phyloP scores from a whole-genome alignment of 768 basidiomycete species.

The Lentinula raphanica region DNA sequence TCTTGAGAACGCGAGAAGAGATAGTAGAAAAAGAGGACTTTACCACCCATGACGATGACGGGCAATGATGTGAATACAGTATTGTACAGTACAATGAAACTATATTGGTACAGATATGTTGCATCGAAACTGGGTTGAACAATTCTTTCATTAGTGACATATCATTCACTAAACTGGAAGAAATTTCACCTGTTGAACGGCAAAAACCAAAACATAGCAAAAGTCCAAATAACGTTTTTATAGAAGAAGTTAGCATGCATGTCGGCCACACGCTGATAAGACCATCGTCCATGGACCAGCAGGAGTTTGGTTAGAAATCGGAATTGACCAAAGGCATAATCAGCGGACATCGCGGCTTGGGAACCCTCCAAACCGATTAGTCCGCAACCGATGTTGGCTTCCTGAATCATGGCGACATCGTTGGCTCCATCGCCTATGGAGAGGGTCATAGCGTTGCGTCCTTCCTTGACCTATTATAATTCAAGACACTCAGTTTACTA shows the following conservation, averaged over 20 bases:
- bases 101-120: slow-evolving; percentile 92
- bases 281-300: slow-evolving; percentile 95
- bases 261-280: slow-evolving; percentile 91
- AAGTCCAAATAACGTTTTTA: slow-evolving; percentile 95
- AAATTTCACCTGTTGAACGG: slow-evolving; percentile 75
- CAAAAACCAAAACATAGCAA: slow-evolving; percentile 92
- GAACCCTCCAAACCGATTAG: slow-evolving; percentile 92
- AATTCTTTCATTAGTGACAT: slow-evolving; percentile 13
- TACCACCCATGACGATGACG: slow-evolving; percentile 86
- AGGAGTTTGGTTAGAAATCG: slow-evolving; percentile 87
- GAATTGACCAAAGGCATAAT: slow-evolving; percentile 98
- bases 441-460: slow-evolving; percentile 91
- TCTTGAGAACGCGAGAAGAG: slow-evolving; percentile 8
- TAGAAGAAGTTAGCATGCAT: slow-evolving; percentile 99
- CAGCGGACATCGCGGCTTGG: slow-evolving; percentile 98
- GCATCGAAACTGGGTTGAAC: slow-evolving; percentile 74
- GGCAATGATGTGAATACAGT: slow-evolving; percentile 91
- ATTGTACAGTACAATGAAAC: slow-evolving; percentile 89
- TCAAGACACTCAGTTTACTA: neutral
- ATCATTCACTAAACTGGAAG: neutral
- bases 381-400: slow-evolving; percentile 96
- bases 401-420: slow-evolving; percentile 99
- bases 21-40: slow-evolving; percentile 15
- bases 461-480: slow-evolving; percentile 80
- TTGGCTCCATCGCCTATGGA: slow-evolving; percentile 98